A percentile compares a stretch with the other conserved stretches of the same genome.
These are phyloP conservation scores for Jaltomata sinuosa DNA, from an alignment of 257 asterid species.

Conservation along the genomic window DNA sequence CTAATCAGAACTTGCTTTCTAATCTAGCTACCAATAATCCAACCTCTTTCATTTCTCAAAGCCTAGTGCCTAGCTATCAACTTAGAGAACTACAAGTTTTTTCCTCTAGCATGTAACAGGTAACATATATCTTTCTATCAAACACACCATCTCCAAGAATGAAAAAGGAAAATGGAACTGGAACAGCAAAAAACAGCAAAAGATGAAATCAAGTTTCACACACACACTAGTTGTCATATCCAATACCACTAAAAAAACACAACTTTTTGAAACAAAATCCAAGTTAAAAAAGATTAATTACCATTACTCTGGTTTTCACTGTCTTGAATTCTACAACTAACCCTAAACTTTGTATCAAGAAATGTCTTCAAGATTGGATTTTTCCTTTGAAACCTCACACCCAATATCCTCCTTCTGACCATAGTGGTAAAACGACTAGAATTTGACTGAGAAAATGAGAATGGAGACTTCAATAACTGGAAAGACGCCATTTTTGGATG, in stretches of 20 bases:
- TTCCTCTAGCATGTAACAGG: neutral
- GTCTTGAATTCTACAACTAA: slow-evolving; percentile 44
- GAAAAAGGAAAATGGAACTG: neutral
- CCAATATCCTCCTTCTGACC: slow-evolving; percentile 1
- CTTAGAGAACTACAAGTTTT: neutral
- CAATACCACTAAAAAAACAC: neutral
- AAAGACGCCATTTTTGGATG: slow-evolving; percentile 39
- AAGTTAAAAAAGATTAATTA: slow-evolving; percentile 9
- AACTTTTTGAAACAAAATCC: neutral
- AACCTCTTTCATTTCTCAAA: neutral
- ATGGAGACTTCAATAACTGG: slow-evolving; percentile 44
- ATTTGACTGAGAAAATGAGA: slow-evolving; percentile 22
- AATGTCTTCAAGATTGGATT: slow-evolving; percentile 17
- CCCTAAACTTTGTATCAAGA: slow-evolving; percentile 24
- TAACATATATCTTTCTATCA: neutral
- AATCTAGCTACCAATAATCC: neutral
- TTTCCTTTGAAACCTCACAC: slow-evolving; percentile 18
- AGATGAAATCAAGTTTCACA: neutral
- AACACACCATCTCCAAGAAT: neutral
- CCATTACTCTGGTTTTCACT: slow-evolving; percentile 48
- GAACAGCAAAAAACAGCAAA: neutral
- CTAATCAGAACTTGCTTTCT: neutral
- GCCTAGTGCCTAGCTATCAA: neutral
- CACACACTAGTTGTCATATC: neutral
- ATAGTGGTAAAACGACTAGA: neutral